A percentile compares a stretch with the other conserved stretches of the same genome.
phyloP scores from a whole-genome alignment of 106 monocot species.

The Posidonia australis region DNA sequence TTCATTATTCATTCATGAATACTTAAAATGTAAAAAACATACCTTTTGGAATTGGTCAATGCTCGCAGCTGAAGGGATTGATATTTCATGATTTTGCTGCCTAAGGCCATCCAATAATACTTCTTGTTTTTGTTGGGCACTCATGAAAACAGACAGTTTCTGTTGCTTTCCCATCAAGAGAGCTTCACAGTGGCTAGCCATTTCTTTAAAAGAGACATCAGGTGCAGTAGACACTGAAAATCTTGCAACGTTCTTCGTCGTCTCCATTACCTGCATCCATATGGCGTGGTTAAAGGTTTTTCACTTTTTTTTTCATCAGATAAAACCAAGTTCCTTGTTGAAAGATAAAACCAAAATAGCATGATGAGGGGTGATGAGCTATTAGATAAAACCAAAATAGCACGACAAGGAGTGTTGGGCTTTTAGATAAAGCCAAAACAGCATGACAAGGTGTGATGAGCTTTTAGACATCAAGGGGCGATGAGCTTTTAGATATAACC shows the following conservation, averaged over 20 bases:
- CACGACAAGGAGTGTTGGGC: too few relatives aligned
- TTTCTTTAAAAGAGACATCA: conserved; percentile 74
- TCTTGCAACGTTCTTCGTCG: conserved; percentile 52
- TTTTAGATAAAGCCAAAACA: too few relatives aligned
- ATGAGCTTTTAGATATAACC: too few relatives aligned
- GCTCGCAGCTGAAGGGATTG: neutral
- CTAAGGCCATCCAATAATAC: neutral
- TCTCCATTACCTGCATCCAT: conserved; percentile 42
- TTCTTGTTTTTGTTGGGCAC: conserved; percentile 34
- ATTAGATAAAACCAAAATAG: neutral
- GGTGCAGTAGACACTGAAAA: conserved; percentile 49
- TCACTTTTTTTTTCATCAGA: neutral
- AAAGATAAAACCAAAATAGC: neutral
- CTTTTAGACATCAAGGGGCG: too few relatives aligned
- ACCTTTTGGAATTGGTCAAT: conserved; percentile 26
- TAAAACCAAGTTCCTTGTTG: neutral
- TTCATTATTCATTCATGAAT: neutral
- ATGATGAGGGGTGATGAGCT: neutral
- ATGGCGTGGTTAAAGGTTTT: neutral
- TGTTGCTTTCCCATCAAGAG: conserved; percentile 66
- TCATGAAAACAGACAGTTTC: conserved; percentile 58
- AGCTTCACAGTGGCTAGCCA: conserved; percentile 79
- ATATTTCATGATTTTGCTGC: conserved; percentile 6
- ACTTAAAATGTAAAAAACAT: neutral
- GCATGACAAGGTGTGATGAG: too few relatives aligned